A percentile compares a stretch with the other conserved stretches of the same genome.
Conservation (phyloP, 768 basidiomycete species). For the Termitomyces sp. region DNA sequence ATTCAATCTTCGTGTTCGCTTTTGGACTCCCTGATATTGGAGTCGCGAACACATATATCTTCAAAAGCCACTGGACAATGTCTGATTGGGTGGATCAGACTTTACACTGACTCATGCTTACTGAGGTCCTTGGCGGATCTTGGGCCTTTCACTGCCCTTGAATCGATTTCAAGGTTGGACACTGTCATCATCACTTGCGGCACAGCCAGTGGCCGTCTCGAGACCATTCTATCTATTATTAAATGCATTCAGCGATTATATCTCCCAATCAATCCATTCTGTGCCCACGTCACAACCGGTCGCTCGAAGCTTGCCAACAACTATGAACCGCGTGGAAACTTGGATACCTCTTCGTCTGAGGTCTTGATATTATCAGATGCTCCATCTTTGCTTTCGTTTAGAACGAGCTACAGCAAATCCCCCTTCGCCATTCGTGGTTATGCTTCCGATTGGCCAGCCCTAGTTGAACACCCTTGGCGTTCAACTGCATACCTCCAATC, state of each 20-base stretch:
- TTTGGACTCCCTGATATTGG: constrained; percentile 40
- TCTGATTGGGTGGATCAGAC: constrained; percentile 51
- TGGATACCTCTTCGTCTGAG: constrained; percentile 20
- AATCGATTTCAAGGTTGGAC: constrained; percentile 65
- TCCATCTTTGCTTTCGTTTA: constrained; percentile 60
- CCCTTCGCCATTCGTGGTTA: constrained; percentile 78
- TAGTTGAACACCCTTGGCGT: constrained; percentile 66
- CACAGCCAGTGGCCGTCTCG: constrained; percentile 56
- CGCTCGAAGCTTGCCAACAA: not conserved
- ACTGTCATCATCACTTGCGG: constrained; percentile 83
- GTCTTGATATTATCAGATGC: constrained; percentile 41
- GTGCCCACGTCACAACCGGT: not conserved
- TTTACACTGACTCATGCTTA: constrained; percentile 77
- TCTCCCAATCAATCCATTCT: constrained; percentile 8
- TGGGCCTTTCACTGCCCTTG: constrained; percentile 25
- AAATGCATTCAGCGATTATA: constrained; percentile 46
- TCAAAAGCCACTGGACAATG: constrained; percentile 27
- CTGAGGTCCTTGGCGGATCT: constrained; percentile 46
- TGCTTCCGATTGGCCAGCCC: constrained; percentile 75
- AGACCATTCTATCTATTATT: constrained; percentile 65
- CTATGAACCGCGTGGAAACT: not conserved
- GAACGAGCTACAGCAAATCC: constrained; percentile 29
- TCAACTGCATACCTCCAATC: constrained; percentile 65
- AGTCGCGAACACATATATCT: constrained; percentile 44
- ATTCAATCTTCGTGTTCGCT: constrained; percentile 4